Percentiles rank a stretch among this genome's conserved stretches.
Conservation (phyloP, 352 stramenopile species). For the Globisporangium spiculum region DNA sequence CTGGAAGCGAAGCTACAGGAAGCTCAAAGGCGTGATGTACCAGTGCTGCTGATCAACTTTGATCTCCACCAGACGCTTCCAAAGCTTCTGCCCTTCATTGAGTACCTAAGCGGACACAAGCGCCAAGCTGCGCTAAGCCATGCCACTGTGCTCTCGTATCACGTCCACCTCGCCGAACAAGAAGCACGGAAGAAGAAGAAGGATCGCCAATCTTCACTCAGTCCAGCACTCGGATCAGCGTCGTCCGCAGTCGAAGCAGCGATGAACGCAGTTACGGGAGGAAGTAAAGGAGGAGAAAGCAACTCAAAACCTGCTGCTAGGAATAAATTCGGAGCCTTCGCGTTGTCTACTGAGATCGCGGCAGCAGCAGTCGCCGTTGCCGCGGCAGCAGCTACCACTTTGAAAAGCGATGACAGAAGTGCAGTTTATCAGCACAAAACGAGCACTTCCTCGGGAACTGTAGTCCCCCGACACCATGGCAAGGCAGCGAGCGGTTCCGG, state of each 20-base stretch:
- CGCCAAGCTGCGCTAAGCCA: slow-evolving; percentile 23
- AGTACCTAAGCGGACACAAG: slow-evolving; percentile 3
- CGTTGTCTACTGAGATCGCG: slow-evolving; percentile 14
- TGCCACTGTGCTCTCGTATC: slow-evolving; percentile 9
- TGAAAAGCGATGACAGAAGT: neutral
- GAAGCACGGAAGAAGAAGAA: slow-evolving; percentile 3
- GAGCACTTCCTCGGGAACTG: neutral
- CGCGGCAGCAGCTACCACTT: neutral
- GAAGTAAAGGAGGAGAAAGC: too few species aligned
- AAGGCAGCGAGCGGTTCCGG: slow-evolving; percentile 5
- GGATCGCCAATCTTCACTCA: neutral
- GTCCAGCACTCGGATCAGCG: neutral
- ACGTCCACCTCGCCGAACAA: neutral
- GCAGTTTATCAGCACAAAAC: slow-evolving; percentile 1
- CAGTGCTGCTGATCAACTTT: slow-evolving; percentile 43
- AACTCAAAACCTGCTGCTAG: neutral
- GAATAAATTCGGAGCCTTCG: slow-evolving; percentile 8
- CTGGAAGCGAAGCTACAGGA: slow-evolving; percentile 29
- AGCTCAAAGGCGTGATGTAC: slow-evolving; percentile 22
- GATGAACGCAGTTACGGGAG: neutral
- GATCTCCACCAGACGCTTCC: slow-evolving; percentile 9
- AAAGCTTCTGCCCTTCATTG: slow-evolving; percentile 20
- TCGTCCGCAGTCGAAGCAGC: neutral
- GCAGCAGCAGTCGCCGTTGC: slow-evolving; percentile 8
- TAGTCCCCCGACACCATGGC: neutral